Conservation (phyloP, 306 rosid genomes). For the Senna tora region DNA sequence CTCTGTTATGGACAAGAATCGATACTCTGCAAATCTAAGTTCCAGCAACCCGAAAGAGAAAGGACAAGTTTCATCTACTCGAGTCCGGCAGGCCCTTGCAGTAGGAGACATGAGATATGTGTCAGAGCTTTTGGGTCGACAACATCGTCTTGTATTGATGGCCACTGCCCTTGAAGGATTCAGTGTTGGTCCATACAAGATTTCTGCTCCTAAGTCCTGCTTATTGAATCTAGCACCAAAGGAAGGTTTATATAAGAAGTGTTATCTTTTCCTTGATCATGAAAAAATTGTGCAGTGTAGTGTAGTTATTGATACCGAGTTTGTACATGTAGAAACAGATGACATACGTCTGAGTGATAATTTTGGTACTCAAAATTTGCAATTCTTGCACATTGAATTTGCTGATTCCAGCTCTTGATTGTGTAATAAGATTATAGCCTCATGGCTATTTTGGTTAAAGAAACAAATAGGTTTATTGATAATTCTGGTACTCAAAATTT, state of each 20-base stretch:
- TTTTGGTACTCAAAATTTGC: slow-evolving; percentile 53
- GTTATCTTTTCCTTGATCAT: slow-evolving; percentile 49
- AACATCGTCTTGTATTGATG: slow-evolving; percentile 69
- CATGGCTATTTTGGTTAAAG: no score
- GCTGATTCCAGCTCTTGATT: slow-evolving; percentile 57
- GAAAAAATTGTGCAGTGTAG: slow-evolving; percentile 58
- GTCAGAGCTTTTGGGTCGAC: slow-evolving; percentile 82
- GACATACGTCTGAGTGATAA: slow-evolving; percentile 37
- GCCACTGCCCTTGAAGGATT: slow-evolving; percentile 54
- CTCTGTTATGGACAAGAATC: slow-evolving; percentile 85
- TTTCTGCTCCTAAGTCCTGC: slow-evolving; percentile 72
- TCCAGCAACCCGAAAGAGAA: slow-evolving; percentile 61
- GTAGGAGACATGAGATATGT: slow-evolving; percentile 85
- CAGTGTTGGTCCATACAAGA: slow-evolving; percentile 41
- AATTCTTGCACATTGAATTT: slow-evolving; percentile 71
- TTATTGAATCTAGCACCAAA: slow-evolving; percentile 79
- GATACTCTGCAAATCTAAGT: slow-evolving; percentile 38
- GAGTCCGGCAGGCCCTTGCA: slow-evolving; percentile 78
- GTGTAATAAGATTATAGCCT: slow-evolving; percentile 4
- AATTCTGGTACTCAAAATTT: slow-evolving; percentile 50
- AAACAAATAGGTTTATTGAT: slow-evolving; percentile 34
- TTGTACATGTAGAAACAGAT: slow-evolving; percentile 71
- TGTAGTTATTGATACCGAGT: slow-evolving; percentile 64
- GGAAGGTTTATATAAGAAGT: slow-evolving; percentile 84
- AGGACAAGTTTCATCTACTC: slow-evolving; percentile 95